Conservation (phyloP, 768 basidiomycete genomes). For the Leccinum imitatum region DNA sequence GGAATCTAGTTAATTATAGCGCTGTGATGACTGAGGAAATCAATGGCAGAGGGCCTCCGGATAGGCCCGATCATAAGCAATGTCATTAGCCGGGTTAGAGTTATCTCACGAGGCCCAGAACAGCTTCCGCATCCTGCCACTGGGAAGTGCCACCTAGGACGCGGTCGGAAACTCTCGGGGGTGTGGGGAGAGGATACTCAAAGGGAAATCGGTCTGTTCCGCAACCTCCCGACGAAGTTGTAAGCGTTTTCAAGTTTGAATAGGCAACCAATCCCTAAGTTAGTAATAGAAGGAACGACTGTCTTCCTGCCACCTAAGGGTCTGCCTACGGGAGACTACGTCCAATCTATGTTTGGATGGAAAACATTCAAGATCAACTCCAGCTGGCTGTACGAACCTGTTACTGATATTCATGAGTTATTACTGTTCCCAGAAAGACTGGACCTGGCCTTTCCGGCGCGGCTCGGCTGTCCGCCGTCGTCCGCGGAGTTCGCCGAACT, state of each 20-base stretch:
- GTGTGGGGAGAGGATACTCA: not conserved
- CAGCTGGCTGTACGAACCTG: too few relatives aligned
- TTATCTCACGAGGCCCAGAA: constrained; percentile 7
- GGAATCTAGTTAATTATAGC: constrained; percentile 5
- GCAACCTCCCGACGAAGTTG: not conserved
- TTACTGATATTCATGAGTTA: too few relatives aligned
- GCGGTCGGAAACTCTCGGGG: constrained; percentile 14
- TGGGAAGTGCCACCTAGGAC: not conserved
- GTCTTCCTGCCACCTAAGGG: too few relatives aligned
- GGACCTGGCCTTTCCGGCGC: too few relatives aligned
- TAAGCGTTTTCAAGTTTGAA: not conserved
- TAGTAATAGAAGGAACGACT: too few relatives aligned
- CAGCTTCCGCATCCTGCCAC: not conserved
- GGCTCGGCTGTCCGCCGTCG: too few relatives aligned
- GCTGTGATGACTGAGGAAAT: constrained; percentile 1
- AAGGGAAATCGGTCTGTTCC: not conserved
- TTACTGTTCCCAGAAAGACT: too few relatives aligned
- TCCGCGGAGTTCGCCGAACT: too few relatives aligned
- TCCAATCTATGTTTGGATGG: too few relatives aligned
- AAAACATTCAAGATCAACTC: too few relatives aligned
- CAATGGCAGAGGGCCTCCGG: constrained; percentile 1
- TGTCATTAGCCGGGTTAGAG: not conserved
- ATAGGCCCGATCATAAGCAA: not conserved
- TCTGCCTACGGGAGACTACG: too few relatives aligned
- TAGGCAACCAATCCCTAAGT: too few relatives aligned